phyloP scores from a whole-genome alignment of 2,329 filamentous ascomycete genomes.

The Gaeumannomyces sp. region DNA sequence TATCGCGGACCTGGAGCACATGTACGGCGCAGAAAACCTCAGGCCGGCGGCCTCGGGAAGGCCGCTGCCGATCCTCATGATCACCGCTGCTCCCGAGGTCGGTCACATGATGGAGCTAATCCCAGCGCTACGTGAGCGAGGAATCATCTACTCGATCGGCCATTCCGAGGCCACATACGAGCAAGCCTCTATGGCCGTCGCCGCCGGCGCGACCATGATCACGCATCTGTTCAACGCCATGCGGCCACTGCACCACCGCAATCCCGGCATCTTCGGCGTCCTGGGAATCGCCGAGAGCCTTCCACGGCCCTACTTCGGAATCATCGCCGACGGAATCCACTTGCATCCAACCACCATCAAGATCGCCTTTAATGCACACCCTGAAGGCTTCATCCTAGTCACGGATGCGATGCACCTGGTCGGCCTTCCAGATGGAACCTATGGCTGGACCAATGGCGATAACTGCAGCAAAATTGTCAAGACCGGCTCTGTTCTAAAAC shows the following conservation, averaged over 20 bases:
- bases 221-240: constrained; percentile 95
- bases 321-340: constrained; percentile 88
- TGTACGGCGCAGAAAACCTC: constrained; percentile 70
- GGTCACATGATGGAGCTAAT: constrained; percentile 66
- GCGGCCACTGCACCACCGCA: constrained; percentile 82
- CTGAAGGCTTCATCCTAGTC: constrained; percentile 77
- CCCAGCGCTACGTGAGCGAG: constrained; percentile 54
- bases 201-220: constrained; percentile 78
- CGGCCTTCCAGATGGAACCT: constrained; percentile 75
- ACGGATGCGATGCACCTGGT: constrained; percentile 89
- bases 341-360: constrained; percentile 83
- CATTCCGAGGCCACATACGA: constrained; percentile 87
- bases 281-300: constrained; percentile 59
- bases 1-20: constrained; percentile 59
- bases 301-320: constrained; percentile 70
- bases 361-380: constrained; percentile 82
- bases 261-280: constrained; percentile 84
- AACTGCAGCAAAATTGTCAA: constrained; percentile 57
- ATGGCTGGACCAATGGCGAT: constrained; percentile 76
- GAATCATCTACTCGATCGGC: constrained; percentile 74
- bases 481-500: constrained; percentile 62
- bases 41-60: constrained; percentile 27
- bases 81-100: constrained; percentile 80
- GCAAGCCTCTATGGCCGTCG: constrained; percentile 64
- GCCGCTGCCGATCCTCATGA: constrained; percentile 59